Percentiles rank a stretch among this genome's conserved stretches.
Conservation (phyloP, 23 red algal genomes). For the Gracilaria gracilis region DNA sequence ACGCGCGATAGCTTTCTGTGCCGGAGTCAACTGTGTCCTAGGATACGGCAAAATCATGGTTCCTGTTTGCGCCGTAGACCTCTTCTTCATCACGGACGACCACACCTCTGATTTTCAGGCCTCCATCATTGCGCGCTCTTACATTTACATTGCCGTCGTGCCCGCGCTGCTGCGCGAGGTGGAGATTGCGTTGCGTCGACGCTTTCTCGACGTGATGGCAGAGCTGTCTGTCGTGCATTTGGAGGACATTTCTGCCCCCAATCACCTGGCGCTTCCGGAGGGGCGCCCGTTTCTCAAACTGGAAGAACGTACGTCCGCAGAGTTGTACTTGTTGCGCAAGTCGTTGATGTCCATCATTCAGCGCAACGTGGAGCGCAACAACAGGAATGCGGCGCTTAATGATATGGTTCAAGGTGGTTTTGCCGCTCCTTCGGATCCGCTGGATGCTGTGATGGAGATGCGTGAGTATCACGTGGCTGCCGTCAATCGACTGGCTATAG, state of each 20-base stretch:
- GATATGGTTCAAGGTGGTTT: background rate
- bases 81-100: slow-evolving; percentile 93
- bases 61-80: slow-evolving; percentile 92
- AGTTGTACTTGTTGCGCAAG: slow-evolving; percentile 57
- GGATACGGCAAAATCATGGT: no score
- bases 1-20: no score
- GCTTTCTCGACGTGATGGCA: slow-evolving; percentile 58
- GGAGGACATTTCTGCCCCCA: slow-evolving; percentile 79
- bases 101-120: slow-evolving; percentile 80
- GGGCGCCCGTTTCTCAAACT: slow-evolving; percentile 75
- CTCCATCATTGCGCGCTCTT: slow-evolving; percentile 82
- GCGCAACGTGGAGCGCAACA: slow-evolving; percentile 40
- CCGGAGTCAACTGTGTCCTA: no score
- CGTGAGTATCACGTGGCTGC: slow-evolving; percentile 93
- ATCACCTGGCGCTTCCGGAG: slow-evolving; percentile 78
- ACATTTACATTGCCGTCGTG: slow-evolving; percentile 87
- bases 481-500: slow-evolving; percentile 90
- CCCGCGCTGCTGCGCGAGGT: slow-evolving; percentile 72
- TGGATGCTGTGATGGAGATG: slow-evolving; percentile 82
- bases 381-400: slow-evolving; percentile 2
- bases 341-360: slow-evolving; percentile 34
- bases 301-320: slow-evolving; percentile 75
- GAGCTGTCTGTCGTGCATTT: slow-evolving; percentile 46
- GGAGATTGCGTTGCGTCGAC: slow-evolving; percentile 73
- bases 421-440: slow-evolving; percentile 42